phyloP scores from a whole-genome alignment of 2,329 filamentous ascomycete species.

The Claviceps digitariae region DNA sequence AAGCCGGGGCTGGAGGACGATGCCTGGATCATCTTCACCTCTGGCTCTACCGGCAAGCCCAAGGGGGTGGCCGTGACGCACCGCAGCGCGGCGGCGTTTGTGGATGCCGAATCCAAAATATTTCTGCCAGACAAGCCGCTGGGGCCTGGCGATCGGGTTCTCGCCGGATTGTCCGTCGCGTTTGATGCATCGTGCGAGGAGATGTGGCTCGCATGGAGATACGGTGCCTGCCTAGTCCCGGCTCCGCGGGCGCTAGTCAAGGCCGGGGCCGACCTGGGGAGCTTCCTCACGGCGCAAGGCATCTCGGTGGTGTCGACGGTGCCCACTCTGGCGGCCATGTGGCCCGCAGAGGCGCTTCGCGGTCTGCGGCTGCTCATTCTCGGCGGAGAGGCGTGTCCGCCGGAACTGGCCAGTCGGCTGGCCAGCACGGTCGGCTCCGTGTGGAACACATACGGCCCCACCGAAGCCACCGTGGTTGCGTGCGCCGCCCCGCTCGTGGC shows the following conservation, averaged over 20 bases:
- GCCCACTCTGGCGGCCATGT: slow-evolving; percentile 11
- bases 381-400: slow-evolving; percentile 12
- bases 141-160: slow-evolving; percentile 11
- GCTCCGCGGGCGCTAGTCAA: slow-evolving; percentile 11
- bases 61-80: slow-evolving; percentile 14
- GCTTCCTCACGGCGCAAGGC: slow-evolving; percentile 8
- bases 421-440: slow-evolving; percentile 9
- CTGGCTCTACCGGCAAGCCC: slow-evolving; percentile 12
- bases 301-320: slow-evolving; percentile 13
- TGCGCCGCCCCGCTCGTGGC: slow-evolving; percentile 10
- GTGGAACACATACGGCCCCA: slow-evolving; percentile 15
- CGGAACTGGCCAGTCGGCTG: slow-evolving; percentile 9
- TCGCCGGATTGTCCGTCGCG: slow-evolving; percentile 11
- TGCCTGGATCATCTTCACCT: slow-evolving; percentile 15
- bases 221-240: slow-evolving; percentile 11
- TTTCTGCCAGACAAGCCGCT: slow-evolving; percentile 10
- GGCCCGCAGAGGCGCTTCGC: slow-evolving; percentile 10
- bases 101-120: slow-evolving; percentile 11
- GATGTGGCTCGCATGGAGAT: slow-evolving; percentile 13
- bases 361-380: slow-evolving; percentile 12
- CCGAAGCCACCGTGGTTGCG: slow-evolving; percentile 12
- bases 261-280: slow-evolving; percentile 10
- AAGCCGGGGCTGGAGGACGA: slow-evolving; percentile 8
- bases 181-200: slow-evolving; percentile 13
- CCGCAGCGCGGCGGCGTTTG: slow-evolving; percentile 13